Evolutionary conservation across 495 filamentous ascomycete species (phyloP).

Genomic region (Evansstolkia leycettana): DNA sequence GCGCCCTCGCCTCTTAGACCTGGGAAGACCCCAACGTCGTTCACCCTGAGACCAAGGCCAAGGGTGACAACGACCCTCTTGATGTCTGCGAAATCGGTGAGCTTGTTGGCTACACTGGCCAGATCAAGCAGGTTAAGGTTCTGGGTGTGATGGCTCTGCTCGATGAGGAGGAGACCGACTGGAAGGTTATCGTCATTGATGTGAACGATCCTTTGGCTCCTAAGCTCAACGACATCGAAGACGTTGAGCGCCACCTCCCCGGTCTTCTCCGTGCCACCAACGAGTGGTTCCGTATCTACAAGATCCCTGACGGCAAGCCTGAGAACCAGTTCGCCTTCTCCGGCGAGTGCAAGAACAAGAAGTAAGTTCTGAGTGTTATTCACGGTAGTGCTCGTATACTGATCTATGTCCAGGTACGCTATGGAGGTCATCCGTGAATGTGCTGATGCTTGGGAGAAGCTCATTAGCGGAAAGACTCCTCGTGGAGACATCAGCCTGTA

Average conservation of each 20-base stretch:
- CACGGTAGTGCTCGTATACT: not conserved
- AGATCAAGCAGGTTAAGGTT: slow-evolving; percentile 99
- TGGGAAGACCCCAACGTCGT: slow-evolving; percentile 96
- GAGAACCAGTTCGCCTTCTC: slow-evolving; percentile 99
- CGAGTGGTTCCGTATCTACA: slow-evolving; percentile 99
- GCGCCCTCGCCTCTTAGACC: slow-evolving; percentile 43
- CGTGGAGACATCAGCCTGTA: slow-evolving; percentile 72
- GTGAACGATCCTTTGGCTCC: slow-evolving; percentile 91
- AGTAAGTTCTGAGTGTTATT: slow-evolving; percentile 33
- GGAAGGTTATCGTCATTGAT: slow-evolving; percentile 99
- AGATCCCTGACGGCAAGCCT: slow-evolving; percentile 99
- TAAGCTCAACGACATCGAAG: slow-evolving; percentile 98
- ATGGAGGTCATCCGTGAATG: slow-evolving; percentile 92
- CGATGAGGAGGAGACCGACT: slow-evolving; percentile 99
- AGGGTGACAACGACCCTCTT: slow-evolving; percentile 98
- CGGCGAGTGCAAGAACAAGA: slow-evolving; percentile 99
- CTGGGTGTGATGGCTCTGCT: slow-evolving; percentile 98
- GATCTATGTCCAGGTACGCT: slow-evolving; percentile 53
- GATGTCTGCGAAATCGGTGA: slow-evolving; percentile 99
- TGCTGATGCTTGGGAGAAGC: slow-evolving; percentile 89
- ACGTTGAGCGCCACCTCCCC: slow-evolving; percentile 96
- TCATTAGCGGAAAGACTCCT: slow-evolving; percentile 78
- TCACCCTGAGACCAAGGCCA: slow-evolving; percentile 99
- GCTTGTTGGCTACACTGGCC: slow-evolving; percentile 84
- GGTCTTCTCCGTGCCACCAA: slow-evolving; percentile 95